A percentile compares a stretch with the other conserved stretches of the same genome.
Conservation (phyloP, 257 asterid genomes). For the Przewalskia tangutica region DNA sequence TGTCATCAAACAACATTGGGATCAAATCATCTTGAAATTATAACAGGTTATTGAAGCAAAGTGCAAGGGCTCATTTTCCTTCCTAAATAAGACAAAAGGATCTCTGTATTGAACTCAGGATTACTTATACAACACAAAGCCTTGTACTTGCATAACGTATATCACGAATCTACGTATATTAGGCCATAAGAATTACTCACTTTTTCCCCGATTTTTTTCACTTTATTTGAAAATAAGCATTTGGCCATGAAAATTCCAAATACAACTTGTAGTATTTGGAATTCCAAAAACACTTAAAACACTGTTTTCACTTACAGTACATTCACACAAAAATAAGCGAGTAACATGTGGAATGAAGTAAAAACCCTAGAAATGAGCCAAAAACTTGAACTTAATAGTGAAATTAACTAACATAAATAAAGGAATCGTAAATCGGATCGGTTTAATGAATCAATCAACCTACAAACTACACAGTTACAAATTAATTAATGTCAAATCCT, state of each 20-base stretch:
- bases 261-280: no score
- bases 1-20: background rate
- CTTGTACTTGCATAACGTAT: background rate
- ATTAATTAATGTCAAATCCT: background rate
- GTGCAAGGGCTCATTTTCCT: background rate
- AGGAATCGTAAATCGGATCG: background rate
- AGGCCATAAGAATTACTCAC: no score
- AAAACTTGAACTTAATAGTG: background rate
- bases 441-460: background rate
- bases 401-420: background rate
- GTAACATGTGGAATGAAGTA: background rate
- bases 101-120: background rate
- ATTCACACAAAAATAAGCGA: background rate
- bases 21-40: background rate
- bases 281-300: no score
- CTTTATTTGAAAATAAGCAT: background rate
- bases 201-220: no score
- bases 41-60: background rate
- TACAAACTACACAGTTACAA: background rate
- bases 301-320: no score
- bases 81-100: background rate
- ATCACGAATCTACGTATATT: background rate
- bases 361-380: background rate
- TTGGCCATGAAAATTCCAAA: no score
- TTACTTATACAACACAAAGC: background rate